These are phyloP conservation scores for Neurospora africana DNA, from an alignment of 495 filamentous ascomycete genomes.

Conservation along the genomic window DNA sequence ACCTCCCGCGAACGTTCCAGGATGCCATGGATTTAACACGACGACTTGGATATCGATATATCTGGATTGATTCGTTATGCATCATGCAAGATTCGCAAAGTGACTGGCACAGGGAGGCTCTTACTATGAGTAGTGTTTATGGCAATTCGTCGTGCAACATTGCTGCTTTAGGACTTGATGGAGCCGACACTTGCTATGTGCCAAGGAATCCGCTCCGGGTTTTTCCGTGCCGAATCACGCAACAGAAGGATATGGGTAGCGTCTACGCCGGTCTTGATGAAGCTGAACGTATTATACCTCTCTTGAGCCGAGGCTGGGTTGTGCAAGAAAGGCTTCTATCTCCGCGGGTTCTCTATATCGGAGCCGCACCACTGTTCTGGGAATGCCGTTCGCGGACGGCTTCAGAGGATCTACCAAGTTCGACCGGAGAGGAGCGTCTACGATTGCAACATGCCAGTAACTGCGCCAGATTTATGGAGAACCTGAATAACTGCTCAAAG, in stretches of 20 bases:
- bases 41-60: neutral
- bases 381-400: neutral
- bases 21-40: neutral
- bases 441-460: neutral
- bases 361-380: neutral
- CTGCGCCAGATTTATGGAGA: neutral
- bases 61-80: neutral
- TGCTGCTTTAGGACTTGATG: neutral
- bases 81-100: neutral
- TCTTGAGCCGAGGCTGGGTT: neutral
- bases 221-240: neutral
- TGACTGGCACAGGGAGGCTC: neutral
- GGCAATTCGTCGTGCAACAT: neutral
- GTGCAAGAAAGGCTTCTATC: neutral
- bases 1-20: neutral
- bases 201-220: neutral
- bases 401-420: neutral
- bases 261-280: neutral
- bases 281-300: neutral
- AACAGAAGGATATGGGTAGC: fast-evolving
- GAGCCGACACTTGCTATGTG: neutral
- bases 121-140: neutral
- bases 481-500: fast-evolving
- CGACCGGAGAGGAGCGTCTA: neutral
- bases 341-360: neutral